phyloP scores from a whole-genome alignment of 805 yeast genomes.

The Saturnispora bothae region DNA sequence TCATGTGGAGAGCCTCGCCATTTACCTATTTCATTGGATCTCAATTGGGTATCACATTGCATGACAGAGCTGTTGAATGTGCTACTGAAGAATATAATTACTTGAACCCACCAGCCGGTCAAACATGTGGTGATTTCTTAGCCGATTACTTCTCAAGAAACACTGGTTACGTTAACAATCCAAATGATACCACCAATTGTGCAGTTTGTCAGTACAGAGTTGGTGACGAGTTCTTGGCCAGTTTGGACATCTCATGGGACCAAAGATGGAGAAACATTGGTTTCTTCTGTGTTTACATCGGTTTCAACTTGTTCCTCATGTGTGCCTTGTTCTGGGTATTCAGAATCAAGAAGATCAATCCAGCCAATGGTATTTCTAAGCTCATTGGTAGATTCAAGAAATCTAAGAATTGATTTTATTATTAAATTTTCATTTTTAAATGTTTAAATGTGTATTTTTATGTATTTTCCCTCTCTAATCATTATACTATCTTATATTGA shows the following conservation, averaged over 20 bases:
- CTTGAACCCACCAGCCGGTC: conserved; percentile 47
- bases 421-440: background rate
- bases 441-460: background rate
- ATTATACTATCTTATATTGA: too few species aligned
- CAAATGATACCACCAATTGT: conserved; percentile 39
- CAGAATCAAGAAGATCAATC: conserved; percentile 13
- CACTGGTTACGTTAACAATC: conserved; percentile 50
- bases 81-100: conserved; percentile 36
- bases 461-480: too few species aligned
- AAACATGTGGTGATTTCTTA: conserved; percentile 53
- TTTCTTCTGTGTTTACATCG: conserved; percentile 44
- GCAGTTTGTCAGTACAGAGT: conserved; percentile 36
- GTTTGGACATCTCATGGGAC: conserved; percentile 33
- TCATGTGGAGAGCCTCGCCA: conserved; percentile 66
- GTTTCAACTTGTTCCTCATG: conserved; percentile 32
- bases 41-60: conserved; percentile 39
- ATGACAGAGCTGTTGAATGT: conserved; percentile 44
- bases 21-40: conserved; percentile 57
- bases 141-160: conserved; percentile 25
- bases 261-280: conserved; percentile 64
- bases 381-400: background rate
- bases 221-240: conserved; percentile 37
- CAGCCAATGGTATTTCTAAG: conserved; percentile 1
- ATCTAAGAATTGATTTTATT: background rate
- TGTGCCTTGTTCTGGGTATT: conserved; percentile 13